Evolutionary conservation across 2,329 filamentous ascomycete genomes (phyloP).

Genomic region (Pseudopithomyces maydicus): DNA sequence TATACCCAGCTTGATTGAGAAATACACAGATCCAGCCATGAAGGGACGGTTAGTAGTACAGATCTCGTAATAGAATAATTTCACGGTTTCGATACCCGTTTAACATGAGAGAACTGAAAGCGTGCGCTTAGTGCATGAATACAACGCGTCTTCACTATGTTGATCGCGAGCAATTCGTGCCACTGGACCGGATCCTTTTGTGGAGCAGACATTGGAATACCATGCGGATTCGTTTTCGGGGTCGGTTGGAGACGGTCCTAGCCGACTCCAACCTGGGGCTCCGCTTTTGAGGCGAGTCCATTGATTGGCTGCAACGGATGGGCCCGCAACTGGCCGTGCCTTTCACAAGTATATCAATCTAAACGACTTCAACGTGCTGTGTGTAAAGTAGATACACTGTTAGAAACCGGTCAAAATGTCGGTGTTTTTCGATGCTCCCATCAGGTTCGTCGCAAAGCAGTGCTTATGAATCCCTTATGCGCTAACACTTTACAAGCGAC

Average conservation of each 20-base stretch:
- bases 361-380: not conserved
- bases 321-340: not conserved
- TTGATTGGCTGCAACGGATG: slow-evolving; percentile 11
- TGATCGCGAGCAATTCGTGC: too few species aligned
- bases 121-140: too few species aligned
- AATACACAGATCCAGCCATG: slow-evolving; percentile 24
- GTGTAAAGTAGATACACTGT: not conserved
- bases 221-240: slow-evolving; percentile 15
- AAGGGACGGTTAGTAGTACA: slow-evolving; percentile 30
- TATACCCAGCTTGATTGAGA: slow-evolving; percentile 24
- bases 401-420: slow-evolving; percentile 20
- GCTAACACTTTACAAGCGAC: slow-evolving; percentile 20
- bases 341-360: not conserved
- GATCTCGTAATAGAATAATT: slow-evolving; percentile 11
- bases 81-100: too few species aligned
- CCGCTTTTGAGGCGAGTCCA: slow-evolving; percentile 3
- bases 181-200: too few species aligned
- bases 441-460: slow-evolving; percentile 18
- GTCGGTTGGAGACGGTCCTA: slow-evolving; percentile 26
- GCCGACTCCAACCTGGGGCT: slow-evolving; percentile 8
- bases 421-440: slow-evolving; percentile 34
- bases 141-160: too few species aligned
- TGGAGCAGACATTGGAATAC: too few species aligned
- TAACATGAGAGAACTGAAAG: too few species aligned
- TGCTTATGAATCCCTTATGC: not conserved